A percentile compares a stretch with the other conserved stretches of the same genome.
Evolutionary conservation across 306 rosid genomes (phyloP).

Genomic region (Rosa persica): DNA sequence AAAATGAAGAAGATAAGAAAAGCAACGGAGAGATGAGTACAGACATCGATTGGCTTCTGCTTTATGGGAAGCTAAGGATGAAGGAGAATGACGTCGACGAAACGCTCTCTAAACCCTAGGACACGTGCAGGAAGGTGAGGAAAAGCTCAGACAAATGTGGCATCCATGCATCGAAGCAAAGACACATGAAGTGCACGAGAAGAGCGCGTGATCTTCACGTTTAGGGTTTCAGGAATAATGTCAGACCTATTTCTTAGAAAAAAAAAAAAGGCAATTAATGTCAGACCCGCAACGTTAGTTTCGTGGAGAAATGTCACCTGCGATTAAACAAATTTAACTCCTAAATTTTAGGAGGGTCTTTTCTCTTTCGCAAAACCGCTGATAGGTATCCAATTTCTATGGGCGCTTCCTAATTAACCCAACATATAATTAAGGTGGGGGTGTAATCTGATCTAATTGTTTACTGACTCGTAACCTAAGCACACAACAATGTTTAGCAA

Average conservation of each 20-base stretch:
- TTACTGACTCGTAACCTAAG: background rate
- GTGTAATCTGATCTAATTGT: background rate
- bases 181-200: background rate
- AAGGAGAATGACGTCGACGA: background rate
- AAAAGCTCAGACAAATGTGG: background rate
- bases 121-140: background rate
- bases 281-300: background rate
- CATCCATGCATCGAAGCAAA: background rate
- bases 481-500: background rate
- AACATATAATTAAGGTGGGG: background rate
- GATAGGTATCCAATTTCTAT: background rate
- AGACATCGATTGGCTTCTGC: background rate
- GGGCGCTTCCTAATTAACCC: background rate
- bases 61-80: background rate
- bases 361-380: conserved; percentile 7
- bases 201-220: background rate
- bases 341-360: background rate
- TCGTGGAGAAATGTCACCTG: conserved; percentile 21
- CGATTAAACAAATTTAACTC: background rate
- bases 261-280: too few species aligned
- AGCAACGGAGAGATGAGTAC: background rate
- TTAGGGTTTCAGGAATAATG: background rate
- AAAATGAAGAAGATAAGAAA: background rate
- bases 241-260: background rate
- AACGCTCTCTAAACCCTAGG: background rate